Base-by-base conservation (phyloP, 2,329 filamentous ascomycete species). In the Stachybotrys echinatus region DNA sequence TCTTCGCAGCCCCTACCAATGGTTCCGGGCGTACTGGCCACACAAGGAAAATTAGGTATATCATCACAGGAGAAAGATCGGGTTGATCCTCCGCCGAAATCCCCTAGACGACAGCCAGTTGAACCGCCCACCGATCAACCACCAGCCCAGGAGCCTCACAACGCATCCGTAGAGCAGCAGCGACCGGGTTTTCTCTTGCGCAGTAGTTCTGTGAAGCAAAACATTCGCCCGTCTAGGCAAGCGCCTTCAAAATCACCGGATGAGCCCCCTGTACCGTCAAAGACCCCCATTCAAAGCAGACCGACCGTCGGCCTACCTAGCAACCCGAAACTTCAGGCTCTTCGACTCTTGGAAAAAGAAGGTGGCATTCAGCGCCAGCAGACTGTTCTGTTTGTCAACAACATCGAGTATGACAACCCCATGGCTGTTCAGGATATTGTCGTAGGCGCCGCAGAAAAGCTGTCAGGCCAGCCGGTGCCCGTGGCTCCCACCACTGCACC, bases 311-410 rank as follows among this genome's bases (percentile, higher is more conserved):
- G 76, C 3, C 65, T 80, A 14, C 77, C 77, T 1, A 66, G 66
- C 2, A 77, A 79, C 45, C 76, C 77, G 4, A 67, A 69, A 31
- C 66, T 72, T 5, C 64, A 65, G 48, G 64, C 65, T 12, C 55
- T 70, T 40, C 66, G 61, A 45, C 48, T 55, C 17, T 49, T 64
- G 3, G 52, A 56, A 14, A 57, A 62, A 23, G 68, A 68, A 12
- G 54, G 52, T 48, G 4, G 50, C 46, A 42, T 50, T 50, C 46
- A 58, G 57, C 48, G 69, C 65, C 48, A 74, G 21, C 72, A 75
- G 51, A 81, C 74, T 4, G 72, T 81, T 43, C 75, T 83, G 73
- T 74, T 80, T 48, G 63, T 83, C 46, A 82, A 80, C 51, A 71
- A 76, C 46, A 79, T 81, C 49, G 69, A 77, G 34, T 81, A 81